phyloP scores from a whole-genome alignment of 1,284 basidiomycete species.

The Apiotrichum mycotoxinovorans region DNA sequence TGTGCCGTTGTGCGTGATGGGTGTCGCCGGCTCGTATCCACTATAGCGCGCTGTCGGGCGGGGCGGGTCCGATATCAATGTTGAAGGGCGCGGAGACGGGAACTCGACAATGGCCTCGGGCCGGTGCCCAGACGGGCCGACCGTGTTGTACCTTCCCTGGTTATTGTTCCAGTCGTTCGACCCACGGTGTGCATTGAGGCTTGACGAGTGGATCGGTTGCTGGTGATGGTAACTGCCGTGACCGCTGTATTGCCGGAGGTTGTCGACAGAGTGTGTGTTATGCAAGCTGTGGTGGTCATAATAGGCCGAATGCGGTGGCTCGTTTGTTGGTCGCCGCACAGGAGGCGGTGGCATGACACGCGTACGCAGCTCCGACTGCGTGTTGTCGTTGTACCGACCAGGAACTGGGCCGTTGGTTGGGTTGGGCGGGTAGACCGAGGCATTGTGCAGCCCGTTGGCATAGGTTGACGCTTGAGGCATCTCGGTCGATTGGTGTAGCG shows the following conservation, averaged over 20 bases:
- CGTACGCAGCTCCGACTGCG: too few species aligned
- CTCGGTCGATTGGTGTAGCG: background rate
- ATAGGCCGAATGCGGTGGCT: too few species aligned
- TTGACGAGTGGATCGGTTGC: background rate
- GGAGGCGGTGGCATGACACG: too few species aligned
- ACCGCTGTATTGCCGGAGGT: background rate
- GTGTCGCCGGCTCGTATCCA: background rate
- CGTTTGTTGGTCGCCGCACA: too few species aligned
- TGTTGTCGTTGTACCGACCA: too few species aligned
- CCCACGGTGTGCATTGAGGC: too few species aligned
- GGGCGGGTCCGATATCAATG: background rate
- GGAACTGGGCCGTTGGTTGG: too few species aligned
- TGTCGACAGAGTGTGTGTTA: background rate
- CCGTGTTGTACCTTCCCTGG: background rate
- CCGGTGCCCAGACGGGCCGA: background rate
- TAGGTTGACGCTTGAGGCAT: background rate
- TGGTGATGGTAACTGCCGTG: background rate
- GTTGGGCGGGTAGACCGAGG: background rate
- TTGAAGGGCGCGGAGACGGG: conserved; percentile 23
- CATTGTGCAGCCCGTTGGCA: background rate
- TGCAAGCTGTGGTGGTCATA: background rate
- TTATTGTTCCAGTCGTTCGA: background rate
- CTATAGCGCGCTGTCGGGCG: background rate
- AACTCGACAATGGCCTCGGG: background rate
- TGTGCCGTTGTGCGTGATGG: background rate